phyloP scores from a whole-genome alignment of 2,329 filamentous ascomycete genomes.

The Colletotrichum tabaci region DNA sequence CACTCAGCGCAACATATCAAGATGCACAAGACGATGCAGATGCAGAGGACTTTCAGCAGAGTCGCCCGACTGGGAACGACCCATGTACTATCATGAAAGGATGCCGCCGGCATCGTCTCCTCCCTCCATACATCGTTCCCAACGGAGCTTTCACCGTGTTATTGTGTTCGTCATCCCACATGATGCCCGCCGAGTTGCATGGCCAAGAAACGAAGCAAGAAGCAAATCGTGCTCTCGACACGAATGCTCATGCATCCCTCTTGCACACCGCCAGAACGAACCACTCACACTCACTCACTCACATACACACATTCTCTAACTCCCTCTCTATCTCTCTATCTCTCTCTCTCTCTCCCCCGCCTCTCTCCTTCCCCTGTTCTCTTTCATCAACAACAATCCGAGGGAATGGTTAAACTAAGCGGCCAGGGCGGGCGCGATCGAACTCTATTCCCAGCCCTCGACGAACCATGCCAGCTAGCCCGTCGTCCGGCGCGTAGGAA shows the following conservation, averaged over 20 bases:
- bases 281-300: no score
- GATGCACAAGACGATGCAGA: no score
- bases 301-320: no score
- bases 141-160: not conserved
- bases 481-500: not conserved
- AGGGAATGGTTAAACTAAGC: constrained; percentile 39
- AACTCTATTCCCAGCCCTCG: constrained; percentile 22
- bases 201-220: not conserved
- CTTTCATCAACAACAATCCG: constrained; percentile 14
- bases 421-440: constrained; percentile 23
- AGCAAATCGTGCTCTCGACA: not conserved
- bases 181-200: not conserved
- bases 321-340: not conserved
- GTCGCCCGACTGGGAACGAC: not conserved
- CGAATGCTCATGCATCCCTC: no score
- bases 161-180: not conserved
- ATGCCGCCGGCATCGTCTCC: not conserved
- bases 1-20: not conserved
- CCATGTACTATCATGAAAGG: not conserved
- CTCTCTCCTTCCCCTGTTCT: not conserved
- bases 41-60: not conserved
- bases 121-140: not conserved
- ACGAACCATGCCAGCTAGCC: not conserved
- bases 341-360: not conserved
- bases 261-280: no score